These are phyloP conservation scores for Leptosphaerulina australis DNA, from an alignment of 2,329 filamentous ascomycete genomes.

Conservation along the genomic window DNA sequence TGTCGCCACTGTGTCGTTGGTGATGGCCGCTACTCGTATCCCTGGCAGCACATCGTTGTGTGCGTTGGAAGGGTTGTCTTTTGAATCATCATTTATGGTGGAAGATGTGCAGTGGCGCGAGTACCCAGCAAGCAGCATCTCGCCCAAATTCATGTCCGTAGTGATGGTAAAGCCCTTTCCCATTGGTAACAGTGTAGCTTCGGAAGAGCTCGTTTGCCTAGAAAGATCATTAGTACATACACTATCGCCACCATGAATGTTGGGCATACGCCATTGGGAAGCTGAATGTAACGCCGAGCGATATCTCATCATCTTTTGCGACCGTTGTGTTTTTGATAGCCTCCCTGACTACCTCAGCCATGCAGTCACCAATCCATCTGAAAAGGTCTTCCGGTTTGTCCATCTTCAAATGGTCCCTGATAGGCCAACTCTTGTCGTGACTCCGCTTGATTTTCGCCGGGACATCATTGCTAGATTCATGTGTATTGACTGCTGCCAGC, in stretches of 20 bases:
- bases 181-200: slow-evolving; percentile 70
- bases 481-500: slow-evolving; percentile 1
- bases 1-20: slow-evolving; percentile 82
- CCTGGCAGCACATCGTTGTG: slow-evolving; percentile 59
- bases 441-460: slow-evolving; percentile 59
- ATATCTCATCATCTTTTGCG: slow-evolving; percentile 47
- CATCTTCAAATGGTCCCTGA: slow-evolving; percentile 73
- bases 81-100: slow-evolving; percentile 36
- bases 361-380: slow-evolving; percentile 79
- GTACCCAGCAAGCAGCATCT: slow-evolving; percentile 65
- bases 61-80: slow-evolving; percentile 29
- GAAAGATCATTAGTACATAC: slow-evolving; percentile 16
- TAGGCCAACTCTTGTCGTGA: slow-evolving; percentile 75
- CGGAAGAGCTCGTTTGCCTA: slow-evolving; percentile 64
- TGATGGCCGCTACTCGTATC: slow-evolving; percentile 75
- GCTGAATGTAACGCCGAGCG: slow-evolving; percentile 72
- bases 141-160: slow-evolving; percentile 65
- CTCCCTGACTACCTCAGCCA: slow-evolving; percentile 72
- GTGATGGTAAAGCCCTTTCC: slow-evolving; percentile 72
- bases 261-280: slow-evolving; percentile 65
- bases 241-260: not conserved
- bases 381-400: slow-evolving; percentile 78
- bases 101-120: slow-evolving; percentile 56
- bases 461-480: slow-evolving; percentile 22
- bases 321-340: slow-evolving; percentile 52